Conservation (phyloP, 2,329 filamentous ascomycete genomes). For the Phyllosticta citrichinensis region DNA sequence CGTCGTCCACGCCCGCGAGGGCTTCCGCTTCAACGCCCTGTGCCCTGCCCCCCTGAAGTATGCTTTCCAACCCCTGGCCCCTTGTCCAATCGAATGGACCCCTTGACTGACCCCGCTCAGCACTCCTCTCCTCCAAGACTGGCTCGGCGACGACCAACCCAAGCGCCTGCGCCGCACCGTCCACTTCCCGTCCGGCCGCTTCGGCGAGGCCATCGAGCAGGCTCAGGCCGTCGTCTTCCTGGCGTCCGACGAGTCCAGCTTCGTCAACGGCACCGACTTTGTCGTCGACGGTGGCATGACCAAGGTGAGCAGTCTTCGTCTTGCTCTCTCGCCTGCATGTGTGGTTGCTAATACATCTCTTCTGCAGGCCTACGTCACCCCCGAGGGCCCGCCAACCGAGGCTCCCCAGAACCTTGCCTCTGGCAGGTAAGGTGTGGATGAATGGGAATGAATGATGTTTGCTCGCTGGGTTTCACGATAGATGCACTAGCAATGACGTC, state of each 20-base stretch:
- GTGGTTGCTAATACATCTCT: conserved; percentile 27
- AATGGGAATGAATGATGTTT: background rate
- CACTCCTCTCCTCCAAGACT: conserved; percentile 85
- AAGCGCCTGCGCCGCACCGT: conserved; percentile 78
- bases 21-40: conserved; percentile 80
- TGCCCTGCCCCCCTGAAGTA: conserved; percentile 84
- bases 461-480: background rate
- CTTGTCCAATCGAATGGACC: background rate
- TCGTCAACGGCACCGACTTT: conserved; percentile 86
- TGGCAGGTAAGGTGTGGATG: background rate
- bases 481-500: background rate
- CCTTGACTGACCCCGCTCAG: conserved; percentile 22
- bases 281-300: conserved; percentile 94
- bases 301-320: conserved; percentile 41
- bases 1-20: conserved; percentile 83
- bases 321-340: conserved; percentile 12
- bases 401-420: conserved; percentile 42
- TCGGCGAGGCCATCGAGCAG: conserved; percentile 90
- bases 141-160: conserved; percentile 75
- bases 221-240: conserved; percentile 82
- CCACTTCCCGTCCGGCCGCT: conserved; percentile 79
- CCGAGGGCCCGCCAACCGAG: conserved; percentile 46
- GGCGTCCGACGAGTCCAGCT: conserved; percentile 79
- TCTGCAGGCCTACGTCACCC: conserved; percentile 53
- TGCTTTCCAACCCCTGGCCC: conserved; percentile 12